These are phyloP conservation scores for Lactifluus volemus DNA, from an alignment of 768 basidiomycete species.

Conservation along the genomic window DNA sequence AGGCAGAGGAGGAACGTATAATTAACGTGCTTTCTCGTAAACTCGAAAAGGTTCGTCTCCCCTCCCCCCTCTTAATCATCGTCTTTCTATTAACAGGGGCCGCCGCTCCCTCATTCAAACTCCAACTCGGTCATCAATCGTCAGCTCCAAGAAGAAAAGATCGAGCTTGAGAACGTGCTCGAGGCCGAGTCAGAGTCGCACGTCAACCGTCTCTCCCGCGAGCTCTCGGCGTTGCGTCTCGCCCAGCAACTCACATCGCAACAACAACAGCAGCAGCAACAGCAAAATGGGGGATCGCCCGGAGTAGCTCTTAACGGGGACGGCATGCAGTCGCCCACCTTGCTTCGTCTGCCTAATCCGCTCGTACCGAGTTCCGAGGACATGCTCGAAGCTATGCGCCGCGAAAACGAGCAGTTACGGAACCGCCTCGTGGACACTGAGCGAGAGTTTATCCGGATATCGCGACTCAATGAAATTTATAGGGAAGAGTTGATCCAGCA, in stretches of 20 bases:
- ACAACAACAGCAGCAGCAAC: no score
- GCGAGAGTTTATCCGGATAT: slow-evolving; percentile 64
- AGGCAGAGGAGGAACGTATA: slow-evolving; percentile 85
- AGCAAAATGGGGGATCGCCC: slow-evolving; percentile 23
- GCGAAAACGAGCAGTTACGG: slow-evolving; percentile 73
- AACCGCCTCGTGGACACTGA: slow-evolving; percentile 63
- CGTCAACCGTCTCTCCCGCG: slow-evolving; percentile 66
- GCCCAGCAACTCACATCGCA: slow-evolving; percentile 42
- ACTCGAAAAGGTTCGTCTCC: slow-evolving; percentile 58
- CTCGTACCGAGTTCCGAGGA: slow-evolving; percentile 39
- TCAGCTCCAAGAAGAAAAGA: slow-evolving; percentile 78
- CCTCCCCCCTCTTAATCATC: not conserved
- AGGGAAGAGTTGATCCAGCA: slow-evolving; percentile 78
- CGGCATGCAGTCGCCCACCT: slow-evolving; percentile 15
- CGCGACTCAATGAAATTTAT: slow-evolving; percentile 74
- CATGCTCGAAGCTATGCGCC: slow-evolving; percentile 65
- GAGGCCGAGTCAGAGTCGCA: slow-evolving; percentile 85
- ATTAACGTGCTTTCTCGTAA: slow-evolving; percentile 77
- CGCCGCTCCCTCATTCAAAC: not conserved
- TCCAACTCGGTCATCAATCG: not conserved
- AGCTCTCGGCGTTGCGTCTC: slow-evolving; percentile 55
- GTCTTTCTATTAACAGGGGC: not conserved
- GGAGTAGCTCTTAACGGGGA: slow-evolving; percentile 19
- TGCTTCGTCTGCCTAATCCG: slow-evolving; percentile 24
- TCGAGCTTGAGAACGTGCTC: slow-evolving; percentile 68